These are phyloP conservation scores for Sporothrix luriei DNA, from an alignment of 2,329 filamentous ascomycete genomes.

Conservation along the genomic window DNA sequence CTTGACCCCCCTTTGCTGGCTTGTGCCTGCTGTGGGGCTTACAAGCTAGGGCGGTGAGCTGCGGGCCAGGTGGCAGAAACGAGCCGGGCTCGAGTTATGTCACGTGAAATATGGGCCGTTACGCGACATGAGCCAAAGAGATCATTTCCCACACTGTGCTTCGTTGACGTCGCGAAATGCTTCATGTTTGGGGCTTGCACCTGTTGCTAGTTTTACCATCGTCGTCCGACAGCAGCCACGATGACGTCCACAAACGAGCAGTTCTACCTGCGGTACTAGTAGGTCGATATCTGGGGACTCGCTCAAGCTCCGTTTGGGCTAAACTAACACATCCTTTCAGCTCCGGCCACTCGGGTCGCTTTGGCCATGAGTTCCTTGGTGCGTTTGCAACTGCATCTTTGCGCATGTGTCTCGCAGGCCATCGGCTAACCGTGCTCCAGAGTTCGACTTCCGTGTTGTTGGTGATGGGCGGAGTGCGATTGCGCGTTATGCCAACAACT, in stretches of 20 bases:
- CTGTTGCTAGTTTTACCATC: not conserved
- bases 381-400: constrained; percentile 38
- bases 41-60: constrained; percentile 33
- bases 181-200: constrained; percentile 1
- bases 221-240: constrained; percentile 28
- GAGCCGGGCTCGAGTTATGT: not conserved
- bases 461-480: constrained; percentile 92
- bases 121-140: not conserved
- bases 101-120: constrained; percentile 32
- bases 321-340: constrained; percentile 50
- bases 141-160: not conserved
- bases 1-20: constrained; percentile 32
- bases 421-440: constrained; percentile 51
- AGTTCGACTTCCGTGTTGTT: constrained; percentile 93
- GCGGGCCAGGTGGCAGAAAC: constrained; percentile 36
- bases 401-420: not conserved
- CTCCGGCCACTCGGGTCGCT: constrained; percentile 94
- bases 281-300: constrained; percentile 46
- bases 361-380: constrained; percentile 98
- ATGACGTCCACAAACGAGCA: constrained; percentile 72
- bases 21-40: constrained; percentile 31
- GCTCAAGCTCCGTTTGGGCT: not conserved
- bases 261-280: constrained; percentile 99
- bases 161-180: constrained; percentile 24
- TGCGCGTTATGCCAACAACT: constrained; percentile 97